phyloP scores from a whole-genome alignment of 1,284 basidiomycete species.

The Tilletia caries region DNA sequence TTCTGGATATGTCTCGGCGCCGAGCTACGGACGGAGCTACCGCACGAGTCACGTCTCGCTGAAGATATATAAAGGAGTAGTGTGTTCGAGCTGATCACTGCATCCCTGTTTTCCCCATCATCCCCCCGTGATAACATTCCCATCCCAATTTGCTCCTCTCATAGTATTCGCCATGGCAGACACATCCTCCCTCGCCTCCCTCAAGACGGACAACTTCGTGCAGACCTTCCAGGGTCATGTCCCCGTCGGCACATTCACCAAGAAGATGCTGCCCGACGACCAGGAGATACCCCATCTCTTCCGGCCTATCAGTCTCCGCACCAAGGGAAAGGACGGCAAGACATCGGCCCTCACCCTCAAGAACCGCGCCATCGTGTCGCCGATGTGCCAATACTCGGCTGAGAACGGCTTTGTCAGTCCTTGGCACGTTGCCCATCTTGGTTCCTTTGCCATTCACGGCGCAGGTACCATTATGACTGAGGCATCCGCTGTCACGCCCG shows the following conservation, averaged over 20 bases:
- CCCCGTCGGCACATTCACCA: constrained; percentile 39
- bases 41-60: too few relatives aligned
- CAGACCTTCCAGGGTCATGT: constrained; percentile 23
- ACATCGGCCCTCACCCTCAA: constrained; percentile 42
- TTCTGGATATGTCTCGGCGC: too few relatives aligned
- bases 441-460: constrained; percentile 49
- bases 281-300: constrained; percentile 39
- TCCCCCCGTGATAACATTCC: too few relatives aligned
- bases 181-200: not conserved
- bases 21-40: too few relatives aligned
- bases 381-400: constrained; percentile 50
- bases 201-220: constrained; percentile 16
- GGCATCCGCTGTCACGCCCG: constrained; percentile 62
- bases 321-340: constrained; percentile 11
- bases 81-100: too few relatives aligned
- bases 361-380: constrained; percentile 42
- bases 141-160: too few relatives aligned
- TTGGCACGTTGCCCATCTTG: constrained; percentile 49
- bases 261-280: constrained; percentile 33
- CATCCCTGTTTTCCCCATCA: not conserved
- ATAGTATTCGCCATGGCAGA: too few relatives aligned
- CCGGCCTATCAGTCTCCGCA: constrained; percentile 28
- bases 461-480: constrained; percentile 47
- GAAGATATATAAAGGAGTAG: too few relatives aligned
- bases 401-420: constrained; percentile 43